Conservation (phyloP, 768 basidiomycete species). For the Lentinula guzmanii region DNA sequence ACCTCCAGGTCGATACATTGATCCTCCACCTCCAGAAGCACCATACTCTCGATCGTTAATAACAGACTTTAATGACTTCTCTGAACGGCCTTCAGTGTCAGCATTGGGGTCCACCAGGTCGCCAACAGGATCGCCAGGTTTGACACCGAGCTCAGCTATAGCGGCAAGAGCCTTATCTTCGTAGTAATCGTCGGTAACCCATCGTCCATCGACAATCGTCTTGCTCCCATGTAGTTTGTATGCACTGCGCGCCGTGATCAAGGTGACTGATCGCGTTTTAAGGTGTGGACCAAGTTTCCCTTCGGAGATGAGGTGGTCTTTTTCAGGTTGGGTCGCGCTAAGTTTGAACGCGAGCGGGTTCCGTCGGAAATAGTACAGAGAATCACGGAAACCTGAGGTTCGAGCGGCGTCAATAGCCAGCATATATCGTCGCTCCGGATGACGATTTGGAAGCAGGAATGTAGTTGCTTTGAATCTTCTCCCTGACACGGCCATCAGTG, state of each 20-base stretch:
- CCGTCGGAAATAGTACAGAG: conserved; percentile 95
- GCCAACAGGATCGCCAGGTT: conserved; percentile 77
- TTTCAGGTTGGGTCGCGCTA: conserved; percentile 83
- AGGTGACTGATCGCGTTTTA: conserved; percentile 86
- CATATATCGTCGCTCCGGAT: conserved; percentile 84
- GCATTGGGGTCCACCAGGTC: conserved; percentile 75
- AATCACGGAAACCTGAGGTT: conserved; percentile 93
- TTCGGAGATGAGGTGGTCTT: conserved; percentile 84
- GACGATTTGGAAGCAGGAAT: conserved; percentile 79
- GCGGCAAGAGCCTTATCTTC: conserved; percentile 79
- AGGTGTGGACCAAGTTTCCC: conserved; percentile 88
- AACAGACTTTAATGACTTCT: conserved; percentile 21
- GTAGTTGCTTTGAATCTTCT: conserved; percentile 86
- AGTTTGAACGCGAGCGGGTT: conserved; percentile 89
- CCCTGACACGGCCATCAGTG: conserved; percentile 35
- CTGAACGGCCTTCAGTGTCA: conserved; percentile 39
- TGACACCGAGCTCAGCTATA: conserved; percentile 74
- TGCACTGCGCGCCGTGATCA: conserved; percentile 87
- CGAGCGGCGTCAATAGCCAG: conserved; percentile 97
- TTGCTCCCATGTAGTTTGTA: conserved; percentile 94
- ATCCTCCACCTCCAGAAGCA: conserved; percentile 41
- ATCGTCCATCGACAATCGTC: conserved; percentile 82
- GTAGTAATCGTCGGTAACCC: conserved; percentile 95
- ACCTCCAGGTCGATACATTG: conserved; percentile 86
- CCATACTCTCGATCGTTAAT: background rate